phyloP scores from a whole-genome alignment of 345 rosid species.

The Passiflora organensis region DNA sequence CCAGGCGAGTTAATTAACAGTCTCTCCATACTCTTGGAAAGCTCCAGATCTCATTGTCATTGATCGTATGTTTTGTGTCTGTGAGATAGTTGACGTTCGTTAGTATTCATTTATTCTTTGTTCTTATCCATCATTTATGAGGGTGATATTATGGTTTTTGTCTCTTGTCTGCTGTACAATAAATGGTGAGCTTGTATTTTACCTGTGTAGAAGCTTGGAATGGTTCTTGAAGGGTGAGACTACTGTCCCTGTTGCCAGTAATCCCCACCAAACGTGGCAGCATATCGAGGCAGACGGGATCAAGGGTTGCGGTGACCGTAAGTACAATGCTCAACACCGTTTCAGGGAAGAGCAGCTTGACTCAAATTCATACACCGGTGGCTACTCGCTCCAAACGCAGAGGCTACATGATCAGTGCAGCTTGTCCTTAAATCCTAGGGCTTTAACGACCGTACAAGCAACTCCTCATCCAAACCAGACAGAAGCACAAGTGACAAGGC shows the following conservation, averaged over 20 bases:
- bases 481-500: conserved; percentile 52
- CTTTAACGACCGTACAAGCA: conserved; percentile 26
- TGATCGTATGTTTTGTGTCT: too few species aligned
- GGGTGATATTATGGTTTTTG: not conserved
- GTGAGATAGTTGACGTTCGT: too few species aligned
- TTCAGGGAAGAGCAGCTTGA: conserved; percentile 22
- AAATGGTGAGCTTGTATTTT: conserved; percentile 11
- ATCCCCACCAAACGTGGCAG: conserved; percentile 40
- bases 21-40: not conserved
- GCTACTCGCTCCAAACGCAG: conserved; percentile 23
- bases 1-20: conserved; percentile 36
- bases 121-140: conserved; percentile 3
- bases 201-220: conserved; percentile 59
- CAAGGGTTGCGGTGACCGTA: conserved; percentile 10
- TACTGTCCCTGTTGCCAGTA: conserved; percentile 20
- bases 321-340: conserved; percentile 15
- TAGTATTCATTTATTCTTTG: not conserved
- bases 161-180: not conserved
- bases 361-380: conserved; percentile 9
- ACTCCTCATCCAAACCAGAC: conserved; percentile 28
- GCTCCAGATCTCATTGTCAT: conserved; percentile 1
- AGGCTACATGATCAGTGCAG: conserved; percentile 24
- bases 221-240: conserved; percentile 67
- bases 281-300: conserved; percentile 24
- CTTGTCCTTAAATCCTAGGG: conserved; percentile 26